Percentiles rank a stretch among this genome's conserved stretches.
These are phyloP conservation scores for Apiospora pterosperma DNA, from an alignment of 2,329 filamentous ascomycete species.

Conservation along the genomic window DNA sequence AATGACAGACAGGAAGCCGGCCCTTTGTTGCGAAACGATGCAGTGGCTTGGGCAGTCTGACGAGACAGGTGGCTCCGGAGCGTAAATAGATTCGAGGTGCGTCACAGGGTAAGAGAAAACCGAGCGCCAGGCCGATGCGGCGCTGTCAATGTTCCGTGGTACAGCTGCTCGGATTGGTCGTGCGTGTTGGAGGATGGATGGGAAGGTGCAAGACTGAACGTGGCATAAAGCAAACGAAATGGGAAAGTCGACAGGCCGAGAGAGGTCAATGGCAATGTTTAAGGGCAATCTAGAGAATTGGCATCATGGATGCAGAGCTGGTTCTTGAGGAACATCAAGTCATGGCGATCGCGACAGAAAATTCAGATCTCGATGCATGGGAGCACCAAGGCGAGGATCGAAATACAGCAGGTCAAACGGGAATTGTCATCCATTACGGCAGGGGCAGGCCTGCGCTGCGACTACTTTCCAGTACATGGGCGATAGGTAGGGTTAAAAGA, in stretches of 20 bases:
- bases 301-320: slow-evolving; percentile 7
- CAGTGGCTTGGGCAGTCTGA: background rate
- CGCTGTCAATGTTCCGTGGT: background rate
- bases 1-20: background rate
- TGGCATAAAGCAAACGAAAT: slow-evolving; percentile 21
- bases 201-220: background rate
- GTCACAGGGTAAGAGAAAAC: background rate
- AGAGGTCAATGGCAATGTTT: slow-evolving; percentile 29
- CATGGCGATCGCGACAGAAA: slow-evolving; percentile 4
- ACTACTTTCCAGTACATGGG: background rate
- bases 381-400: slow-evolving; percentile 5
- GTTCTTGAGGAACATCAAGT: slow-evolving; percentile 5
- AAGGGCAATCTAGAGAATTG: slow-evolving; percentile 23
- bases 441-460: background rate
- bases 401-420: slow-evolving; percentile 2
- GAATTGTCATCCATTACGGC: background rate
- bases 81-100: background rate
- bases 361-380: slow-evolving; percentile 11
- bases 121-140: background rate
- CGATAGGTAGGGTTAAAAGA: background rate
- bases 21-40: background rate
- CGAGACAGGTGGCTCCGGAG: too few species aligned
- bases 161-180: background rate
- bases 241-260: slow-evolving; percentile 20
- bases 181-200: background rate